Evolutionary conservation across 2,329 filamentous ascomycete species (phyloP).

Genomic region (Xylariales sp.): DNA sequence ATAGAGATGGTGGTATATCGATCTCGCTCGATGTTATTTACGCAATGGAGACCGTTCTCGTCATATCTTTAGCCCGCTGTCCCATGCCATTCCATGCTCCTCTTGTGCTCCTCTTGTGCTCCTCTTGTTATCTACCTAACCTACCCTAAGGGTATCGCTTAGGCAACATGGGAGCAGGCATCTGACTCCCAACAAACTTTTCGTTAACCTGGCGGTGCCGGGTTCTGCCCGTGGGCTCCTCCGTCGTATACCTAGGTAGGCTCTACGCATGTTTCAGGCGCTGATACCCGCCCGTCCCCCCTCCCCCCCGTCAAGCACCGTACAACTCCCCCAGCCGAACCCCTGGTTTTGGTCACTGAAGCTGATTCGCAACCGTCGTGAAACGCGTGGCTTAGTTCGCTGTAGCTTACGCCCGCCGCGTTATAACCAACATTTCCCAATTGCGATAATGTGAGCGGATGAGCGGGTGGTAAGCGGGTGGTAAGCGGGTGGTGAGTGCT

Average conservation of each 20-base stretch:
- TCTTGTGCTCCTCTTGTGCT: too few relatives aligned
- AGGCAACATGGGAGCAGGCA: too few relatives aligned
- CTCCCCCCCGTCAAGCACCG: too few relatives aligned
- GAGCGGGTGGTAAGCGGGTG: too few relatives aligned
- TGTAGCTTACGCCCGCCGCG: conserved; percentile 1
- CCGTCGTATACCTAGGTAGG: not conserved
- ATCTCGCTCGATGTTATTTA: too few relatives aligned
- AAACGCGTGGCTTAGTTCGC: conserved; percentile 27
- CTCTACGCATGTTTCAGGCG: conserved; percentile 20
- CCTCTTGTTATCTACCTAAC: too few relatives aligned
- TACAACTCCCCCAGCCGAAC: not conserved
- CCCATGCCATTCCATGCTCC: too few relatives aligned
- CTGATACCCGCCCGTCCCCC: not conserved
- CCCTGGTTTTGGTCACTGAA: conserved; percentile 5
- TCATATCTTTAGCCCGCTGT: too few relatives aligned
- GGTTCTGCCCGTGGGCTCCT: not conserved
- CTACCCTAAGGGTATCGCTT: too few relatives aligned
- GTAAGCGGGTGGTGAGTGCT: not conserved
- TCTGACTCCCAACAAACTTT: not conserved
- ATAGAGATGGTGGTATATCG: too few relatives aligned
- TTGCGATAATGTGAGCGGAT: conserved; percentile 29
- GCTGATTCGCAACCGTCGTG: conserved; percentile 20
- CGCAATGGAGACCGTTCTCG: too few relatives aligned
- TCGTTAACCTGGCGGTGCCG: too few relatives aligned
- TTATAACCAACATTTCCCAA: conserved; percentile 21